Percentiles rank a stretch among this genome's conserved stretches.
phyloP scores from a whole-genome alignment of 495 filamentous ascomycete species.

The Penicillium macrosclerotiorum region DNA sequence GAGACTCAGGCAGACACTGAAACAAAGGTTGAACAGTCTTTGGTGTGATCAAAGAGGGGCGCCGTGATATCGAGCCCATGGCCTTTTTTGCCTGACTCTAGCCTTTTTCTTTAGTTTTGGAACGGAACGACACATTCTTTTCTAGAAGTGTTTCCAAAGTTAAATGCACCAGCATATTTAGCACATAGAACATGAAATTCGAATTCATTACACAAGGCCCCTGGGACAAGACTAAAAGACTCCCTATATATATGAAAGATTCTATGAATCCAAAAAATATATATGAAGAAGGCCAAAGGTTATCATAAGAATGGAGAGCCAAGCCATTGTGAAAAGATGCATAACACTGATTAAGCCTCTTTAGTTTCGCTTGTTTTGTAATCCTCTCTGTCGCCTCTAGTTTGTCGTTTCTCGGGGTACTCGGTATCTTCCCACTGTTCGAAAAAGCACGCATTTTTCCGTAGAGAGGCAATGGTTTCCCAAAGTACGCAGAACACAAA shows the following conservation, averaged over 20 bases:
- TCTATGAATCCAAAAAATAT: no score
- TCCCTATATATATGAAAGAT: no score
- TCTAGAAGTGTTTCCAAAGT: no score
- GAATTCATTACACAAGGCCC: no score
- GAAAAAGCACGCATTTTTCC: constrained; percentile 27
- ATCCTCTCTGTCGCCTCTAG: not conserved
- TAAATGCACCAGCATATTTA: no score
- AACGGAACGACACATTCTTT: no score
- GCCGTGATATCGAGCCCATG: not conserved
- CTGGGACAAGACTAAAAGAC: no score
- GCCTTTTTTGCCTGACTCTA: not conserved
- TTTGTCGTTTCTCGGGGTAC: constrained; percentile 21
- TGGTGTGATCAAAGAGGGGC: constrained; percentile 24
- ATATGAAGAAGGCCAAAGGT: no score
- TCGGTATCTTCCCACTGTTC: constrained; percentile 32
- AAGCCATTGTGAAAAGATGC: not conserved
- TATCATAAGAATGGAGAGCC: no score
- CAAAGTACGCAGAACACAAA: constrained; percentile 30
- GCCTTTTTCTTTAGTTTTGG: no score
- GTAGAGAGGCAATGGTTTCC: constrained; percentile 35
- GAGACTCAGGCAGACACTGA: constrained; percentile 33
- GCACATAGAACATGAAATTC: no score
- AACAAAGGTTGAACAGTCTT: constrained; percentile 31
- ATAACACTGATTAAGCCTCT: not conserved
- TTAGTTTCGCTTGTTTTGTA: not conserved